Conservation (phyloP, 495 filamentous ascomycete genomes). For the Lentithecium fluviatile region DNA sequence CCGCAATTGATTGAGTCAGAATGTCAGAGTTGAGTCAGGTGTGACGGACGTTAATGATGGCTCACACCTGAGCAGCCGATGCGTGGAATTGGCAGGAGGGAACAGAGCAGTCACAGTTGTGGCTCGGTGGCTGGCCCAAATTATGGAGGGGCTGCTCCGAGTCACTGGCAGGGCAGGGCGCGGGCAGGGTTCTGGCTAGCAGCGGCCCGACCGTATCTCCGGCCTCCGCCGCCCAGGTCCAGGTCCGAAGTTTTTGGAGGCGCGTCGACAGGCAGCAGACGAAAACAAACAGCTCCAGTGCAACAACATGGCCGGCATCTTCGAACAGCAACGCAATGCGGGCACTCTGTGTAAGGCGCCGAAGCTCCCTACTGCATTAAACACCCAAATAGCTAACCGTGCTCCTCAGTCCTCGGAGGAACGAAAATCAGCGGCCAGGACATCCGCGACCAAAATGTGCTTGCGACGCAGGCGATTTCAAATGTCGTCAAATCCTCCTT, state of each 20-base stretch:
- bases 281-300: constrained; percentile 18
- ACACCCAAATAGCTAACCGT: constrained; percentile 16
- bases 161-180: not conserved
- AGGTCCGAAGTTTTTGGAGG: constrained; percentile 20
- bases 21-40: not conserved
- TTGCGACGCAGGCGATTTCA: constrained; percentile 93
- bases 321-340: constrained; percentile 81
- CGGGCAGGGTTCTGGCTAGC: not conserved
- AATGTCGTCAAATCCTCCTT: constrained; percentile 99
- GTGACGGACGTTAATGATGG: not conserved
- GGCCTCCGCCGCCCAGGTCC: not conserved
- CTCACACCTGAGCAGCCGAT: not conserved
- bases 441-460: constrained; percentile 95
- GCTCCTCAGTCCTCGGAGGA: constrained; percentile 71
- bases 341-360: constrained; percentile 69
- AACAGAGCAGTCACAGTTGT: constrained; percentile 17
- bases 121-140: not conserved
- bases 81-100: not conserved
- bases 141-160: constrained; percentile 4
- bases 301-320: constrained; percentile 75
- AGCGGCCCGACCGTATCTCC: not conserved
- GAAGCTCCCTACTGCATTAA: not conserved
- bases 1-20: constrained; percentile 19
- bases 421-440: constrained; percentile 93
- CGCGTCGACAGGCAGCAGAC: constrained; percentile 26